These are phyloP conservation scores for Aspergillus ustus DNA, from an alignment of 2,329 filamentous ascomycete species.

Conservation along the genomic window DNA sequence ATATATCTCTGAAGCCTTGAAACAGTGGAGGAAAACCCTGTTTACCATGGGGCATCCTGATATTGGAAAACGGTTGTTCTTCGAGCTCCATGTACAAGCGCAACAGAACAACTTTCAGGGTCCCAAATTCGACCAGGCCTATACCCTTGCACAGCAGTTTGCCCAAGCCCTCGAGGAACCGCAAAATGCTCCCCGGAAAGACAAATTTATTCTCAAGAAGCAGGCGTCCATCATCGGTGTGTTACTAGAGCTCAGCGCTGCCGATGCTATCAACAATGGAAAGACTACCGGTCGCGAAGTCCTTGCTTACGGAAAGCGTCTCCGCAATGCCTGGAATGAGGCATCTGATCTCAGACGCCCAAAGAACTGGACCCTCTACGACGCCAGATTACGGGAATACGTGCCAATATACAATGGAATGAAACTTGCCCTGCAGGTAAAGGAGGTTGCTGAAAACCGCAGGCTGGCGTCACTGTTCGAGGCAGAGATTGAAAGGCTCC, in stretches of 20 bases:
- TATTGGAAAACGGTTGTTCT: slow-evolving; percentile 42
- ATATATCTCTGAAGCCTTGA: slow-evolving; percentile 42
- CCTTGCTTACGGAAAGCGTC: slow-evolving; percentile 42
- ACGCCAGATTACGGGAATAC: slow-evolving; percentile 34
- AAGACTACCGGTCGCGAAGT: slow-evolving; percentile 48
- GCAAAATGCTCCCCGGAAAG: slow-evolving; percentile 33
- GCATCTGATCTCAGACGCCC: slow-evolving; percentile 27
- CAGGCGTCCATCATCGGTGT: slow-evolving; percentile 49
- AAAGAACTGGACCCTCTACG: slow-evolving; percentile 28
- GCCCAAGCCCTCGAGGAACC: slow-evolving; percentile 41
- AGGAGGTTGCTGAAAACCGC: slow-evolving; percentile 33
- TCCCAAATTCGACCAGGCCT: slow-evolving; percentile 32
- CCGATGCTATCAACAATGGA: slow-evolving; percentile 43
- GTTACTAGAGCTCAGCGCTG: slow-evolving; percentile 51
- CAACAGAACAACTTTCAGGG: slow-evolving; percentile 40
- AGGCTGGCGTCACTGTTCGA: slow-evolving; percentile 31
- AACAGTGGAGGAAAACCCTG: slow-evolving; percentile 41
- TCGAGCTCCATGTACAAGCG: slow-evolving; percentile 43
- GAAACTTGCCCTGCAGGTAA: slow-evolving; percentile 42
- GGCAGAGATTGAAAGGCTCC: slow-evolving; percentile 46
- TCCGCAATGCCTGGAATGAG: slow-evolving; percentile 40
- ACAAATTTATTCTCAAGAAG: slow-evolving; percentile 40
- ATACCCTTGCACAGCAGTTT: slow-evolving; percentile 40
- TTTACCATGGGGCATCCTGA: slow-evolving; percentile 37
- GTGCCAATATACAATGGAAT: slow-evolving; percentile 49